phyloP scores from a whole-genome alignment of 2,329 filamentous ascomycete species.

The Aspergillus pseudoglaucus region DNA sequence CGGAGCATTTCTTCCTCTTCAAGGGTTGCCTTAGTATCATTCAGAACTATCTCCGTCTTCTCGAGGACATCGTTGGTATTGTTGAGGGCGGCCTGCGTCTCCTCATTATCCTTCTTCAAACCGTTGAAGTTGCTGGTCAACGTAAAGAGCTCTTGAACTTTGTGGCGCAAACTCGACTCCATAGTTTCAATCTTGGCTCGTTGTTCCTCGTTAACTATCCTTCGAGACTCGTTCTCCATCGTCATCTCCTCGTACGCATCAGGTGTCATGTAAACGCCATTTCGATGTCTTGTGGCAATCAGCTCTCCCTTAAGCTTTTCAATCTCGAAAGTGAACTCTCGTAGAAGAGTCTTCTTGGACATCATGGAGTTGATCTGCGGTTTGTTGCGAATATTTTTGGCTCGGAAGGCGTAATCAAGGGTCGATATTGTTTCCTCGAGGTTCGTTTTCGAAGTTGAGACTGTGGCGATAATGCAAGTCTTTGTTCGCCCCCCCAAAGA shows the following conservation, averaged over 20 bases:
- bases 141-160: conserved; percentile 84
- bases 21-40: conserved; percentile 67
- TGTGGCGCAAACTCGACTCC: conserved; percentile 84
- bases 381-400: conserved; percentile 98
- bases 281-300: conserved; percentile 84
- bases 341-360: conserved; percentile 85
- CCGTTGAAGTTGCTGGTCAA: conserved; percentile 81
- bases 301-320: conserved; percentile 91
- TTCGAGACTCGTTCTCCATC: conserved; percentile 81
- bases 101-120: conserved; percentile 83
- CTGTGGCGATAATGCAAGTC: conserved; percentile 95
- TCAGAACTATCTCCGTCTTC: conserved; percentile 78
- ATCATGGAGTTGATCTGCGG: conserved; percentile 89
- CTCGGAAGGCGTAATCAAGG: conserved; percentile 92
- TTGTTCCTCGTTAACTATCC: conserved; percentile 89
- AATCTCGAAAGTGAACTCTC: conserved; percentile 86
- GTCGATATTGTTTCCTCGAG: conserved; percentile 98
- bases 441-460: conserved; percentile 91
- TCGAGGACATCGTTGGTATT: conserved; percentile 75
- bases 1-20: conserved; percentile 73
- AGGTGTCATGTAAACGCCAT: conserved; percentile 88
- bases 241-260: conserved; percentile 88
- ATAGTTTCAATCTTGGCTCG: conserved; percentile 85
- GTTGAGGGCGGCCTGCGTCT: conserved; percentile 63
- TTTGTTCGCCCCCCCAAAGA: conserved; percentile 93